Evolutionary conservation across 331 rosid species (phyloP).

Genomic region (Quercus phellos): DNA sequence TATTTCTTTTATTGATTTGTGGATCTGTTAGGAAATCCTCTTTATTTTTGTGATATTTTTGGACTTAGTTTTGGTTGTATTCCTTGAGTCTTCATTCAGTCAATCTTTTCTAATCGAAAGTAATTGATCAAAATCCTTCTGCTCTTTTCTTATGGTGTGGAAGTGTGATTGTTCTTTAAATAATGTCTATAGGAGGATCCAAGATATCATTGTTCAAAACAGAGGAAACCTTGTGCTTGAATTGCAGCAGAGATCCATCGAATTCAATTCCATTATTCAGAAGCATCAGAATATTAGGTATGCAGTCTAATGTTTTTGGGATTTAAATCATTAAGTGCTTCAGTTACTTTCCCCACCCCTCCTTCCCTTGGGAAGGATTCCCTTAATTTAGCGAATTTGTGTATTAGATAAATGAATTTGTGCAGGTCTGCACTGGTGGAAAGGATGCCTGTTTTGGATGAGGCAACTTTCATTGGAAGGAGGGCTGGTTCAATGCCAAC

Average conservation of each 20-base stretch:
- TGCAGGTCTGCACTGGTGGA: constrained; percentile 80
- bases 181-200: constrained; percentile 66
- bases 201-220: constrained; percentile 61
- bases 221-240: constrained; percentile 90
- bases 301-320: constrained; percentile 17
- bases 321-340: constrained; percentile 7
- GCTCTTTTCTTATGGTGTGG: constrained; percentile 13
- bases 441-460: constrained; percentile 97
- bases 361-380: neutral
- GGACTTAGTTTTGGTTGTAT: neutral
- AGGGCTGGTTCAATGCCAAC: constrained; percentile 62
- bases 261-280: constrained; percentile 65
- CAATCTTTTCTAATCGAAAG: neutral
- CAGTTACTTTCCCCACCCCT: neutral
- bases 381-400: neutral
- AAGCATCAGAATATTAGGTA: constrained; percentile 90
- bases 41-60: neutral
- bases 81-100: neutral
- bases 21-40: neutral
- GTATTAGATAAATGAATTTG: constrained; percentile 12
- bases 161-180: constrained; percentile 21
- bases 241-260: constrained; percentile 98
- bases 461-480: constrained; percentile 75
- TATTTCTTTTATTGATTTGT: neutral
- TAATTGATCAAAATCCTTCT: neutral